phyloP scores from a whole-genome alignment of 495 filamentous ascomycete genomes.

The Trypethelium eluteriae region DNA sequence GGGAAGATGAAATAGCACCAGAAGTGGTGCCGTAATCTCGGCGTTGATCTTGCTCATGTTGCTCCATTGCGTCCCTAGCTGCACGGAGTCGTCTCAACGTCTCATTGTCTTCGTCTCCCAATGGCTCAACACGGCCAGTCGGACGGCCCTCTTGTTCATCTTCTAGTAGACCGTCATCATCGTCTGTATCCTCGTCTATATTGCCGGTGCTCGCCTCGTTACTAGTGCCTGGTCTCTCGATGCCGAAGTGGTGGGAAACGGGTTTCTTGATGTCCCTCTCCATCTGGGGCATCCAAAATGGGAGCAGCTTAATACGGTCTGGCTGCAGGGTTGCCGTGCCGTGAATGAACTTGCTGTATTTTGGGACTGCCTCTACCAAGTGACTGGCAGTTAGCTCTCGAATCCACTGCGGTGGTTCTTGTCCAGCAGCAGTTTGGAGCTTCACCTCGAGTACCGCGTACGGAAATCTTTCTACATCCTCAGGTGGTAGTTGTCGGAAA shows the following conservation, averaged over 20 bases:
- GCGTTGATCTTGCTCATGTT: constrained; percentile 42
- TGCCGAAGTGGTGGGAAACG: constrained; percentile 74
- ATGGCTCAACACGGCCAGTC: constrained; percentile 10
- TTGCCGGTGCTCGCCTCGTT: constrained; percentile 62
- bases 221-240: constrained; percentile 67
- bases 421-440: constrained; percentile 92
- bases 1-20: constrained; percentile 23
- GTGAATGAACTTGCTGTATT: constrained; percentile 99
- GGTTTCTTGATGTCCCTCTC: constrained; percentile 95
- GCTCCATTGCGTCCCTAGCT: constrained; percentile 41
- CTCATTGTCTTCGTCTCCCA: constrained; percentile 43
- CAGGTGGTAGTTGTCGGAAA: constrained; percentile 77
- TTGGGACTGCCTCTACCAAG: constrained; percentile 93
- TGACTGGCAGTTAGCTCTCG: constrained; percentile 84
- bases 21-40: constrained; percentile 37
- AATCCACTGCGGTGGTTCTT: constrained; percentile 95
- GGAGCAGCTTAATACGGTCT: constrained; percentile 76
- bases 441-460: constrained; percentile 98
- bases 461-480: constrained; percentile 84
- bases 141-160: constrained; percentile 35
- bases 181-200: constrained; percentile 49
- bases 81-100: constrained; percentile 39
- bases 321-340: constrained; percentile 83
- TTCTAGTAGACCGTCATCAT: constrained; percentile 53
- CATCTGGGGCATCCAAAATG: constrained; percentile 99